Conservation (phyloP, 768 basidiomycete genomes). For the Punctularia strigosozonata region DNA sequence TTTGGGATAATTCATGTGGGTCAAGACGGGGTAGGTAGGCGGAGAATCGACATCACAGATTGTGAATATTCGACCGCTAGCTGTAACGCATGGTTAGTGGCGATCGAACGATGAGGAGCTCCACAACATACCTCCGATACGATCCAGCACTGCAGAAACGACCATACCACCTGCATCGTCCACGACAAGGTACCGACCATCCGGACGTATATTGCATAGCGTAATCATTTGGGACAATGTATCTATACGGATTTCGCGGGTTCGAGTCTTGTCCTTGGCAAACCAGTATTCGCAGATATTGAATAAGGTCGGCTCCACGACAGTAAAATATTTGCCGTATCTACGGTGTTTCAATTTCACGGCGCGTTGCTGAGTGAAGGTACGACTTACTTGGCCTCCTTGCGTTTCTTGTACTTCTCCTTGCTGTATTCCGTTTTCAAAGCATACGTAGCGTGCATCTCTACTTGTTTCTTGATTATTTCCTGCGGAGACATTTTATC, state of each 20-base stretch:
- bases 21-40: conserved; percentile 77
- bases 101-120: neutral
- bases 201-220: conserved; percentile 73
- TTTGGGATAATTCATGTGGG: conserved; percentile 76
- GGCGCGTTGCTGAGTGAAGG: conserved; percentile 1
- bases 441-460: conserved; percentile 81
- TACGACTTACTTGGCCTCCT: conserved; percentile 80
- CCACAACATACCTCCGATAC: conserved; percentile 65
- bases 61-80: conserved; percentile 68
- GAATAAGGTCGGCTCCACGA: conserved; percentile 77
- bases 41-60: conserved; percentile 88
- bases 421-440: conserved; percentile 98
- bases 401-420: conserved; percentile 94
- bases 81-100: conserved; percentile 23
- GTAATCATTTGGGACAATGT: conserved; percentile 82
- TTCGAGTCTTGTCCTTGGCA: conserved; percentile 66
- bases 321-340: conserved; percentile 78
- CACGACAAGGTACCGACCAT: conserved; percentile 78
- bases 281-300: conserved; percentile 89
- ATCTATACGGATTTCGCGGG: conserved; percentile 80
- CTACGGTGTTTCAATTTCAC: conserved; percentile 29
- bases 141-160: conserved; percentile 73
- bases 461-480: conserved; percentile 91
- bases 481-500: conserved; percentile 40
- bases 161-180: conserved; percentile 89